These are phyloP conservation scores for Blastocystis sp. DNA, from an alignment of 352 stramenopile genomes.

Conservation along the genomic window DNA sequence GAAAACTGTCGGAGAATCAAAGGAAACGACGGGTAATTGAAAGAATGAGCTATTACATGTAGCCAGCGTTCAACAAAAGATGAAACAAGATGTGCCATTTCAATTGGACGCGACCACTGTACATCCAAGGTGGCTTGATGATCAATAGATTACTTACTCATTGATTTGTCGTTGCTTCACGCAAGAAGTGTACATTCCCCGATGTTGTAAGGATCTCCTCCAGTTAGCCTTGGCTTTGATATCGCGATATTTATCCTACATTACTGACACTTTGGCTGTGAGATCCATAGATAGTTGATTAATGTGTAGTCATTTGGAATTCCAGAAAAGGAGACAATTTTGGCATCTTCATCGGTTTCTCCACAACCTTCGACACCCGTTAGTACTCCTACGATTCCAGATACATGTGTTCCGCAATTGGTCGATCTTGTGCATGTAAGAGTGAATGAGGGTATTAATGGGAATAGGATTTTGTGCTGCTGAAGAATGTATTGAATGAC, in stretches of 20 bases:
- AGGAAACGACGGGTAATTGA: constrained; percentile 20
- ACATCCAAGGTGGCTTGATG: neutral
- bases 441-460: neutral
- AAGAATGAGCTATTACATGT: neutral
- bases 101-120: neutral
- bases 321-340: neutral
- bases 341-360: neutral
- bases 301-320: neutral
- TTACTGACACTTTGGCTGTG: neutral
- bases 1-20: neutral
- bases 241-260: neutral
- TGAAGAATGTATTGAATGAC: neutral
- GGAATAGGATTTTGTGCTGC: neutral
- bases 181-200: constrained; percentile 16
- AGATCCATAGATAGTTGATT: neutral
- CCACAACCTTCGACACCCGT: neutral
- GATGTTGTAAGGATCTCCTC: neutral
- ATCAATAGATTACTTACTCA: neutral
- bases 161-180: constrained; percentile 42
- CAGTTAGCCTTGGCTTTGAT: neutral
- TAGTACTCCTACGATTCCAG: neutral
- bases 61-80: constrained; percentile 19
- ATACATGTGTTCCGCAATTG: neutral
- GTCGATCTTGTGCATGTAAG: neutral
- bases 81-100: constrained; percentile 19